Conservation (phyloP, 2,329 filamentous ascomycete species). For the Fusarium clavum region DNA sequence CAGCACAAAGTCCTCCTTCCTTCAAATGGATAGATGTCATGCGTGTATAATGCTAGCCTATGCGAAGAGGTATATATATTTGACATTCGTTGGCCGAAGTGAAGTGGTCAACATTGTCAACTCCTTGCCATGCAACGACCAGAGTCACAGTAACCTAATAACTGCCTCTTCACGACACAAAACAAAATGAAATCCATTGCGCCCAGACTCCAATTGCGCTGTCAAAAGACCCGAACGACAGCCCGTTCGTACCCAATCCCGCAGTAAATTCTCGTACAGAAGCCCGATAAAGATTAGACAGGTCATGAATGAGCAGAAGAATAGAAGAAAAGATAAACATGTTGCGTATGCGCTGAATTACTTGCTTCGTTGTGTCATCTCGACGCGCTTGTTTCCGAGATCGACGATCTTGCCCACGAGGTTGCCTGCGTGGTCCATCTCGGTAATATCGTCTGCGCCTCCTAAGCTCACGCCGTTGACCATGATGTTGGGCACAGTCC, state of each 20-base stretch:
- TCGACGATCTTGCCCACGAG: conserved; percentile 78
- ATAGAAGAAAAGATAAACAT: not conserved
- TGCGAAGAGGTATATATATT: conserved; percentile 15
- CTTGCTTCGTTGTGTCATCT: conserved; percentile 59
- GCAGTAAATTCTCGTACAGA: conserved; percentile 21
- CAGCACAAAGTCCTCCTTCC: not conserved
- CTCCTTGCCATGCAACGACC: not conserved
- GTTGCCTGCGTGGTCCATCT: conserved; percentile 73
- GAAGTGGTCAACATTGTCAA: conserved; percentile 16
- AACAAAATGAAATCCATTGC: conserved; percentile 29
- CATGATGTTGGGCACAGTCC: conserved; percentile 92
- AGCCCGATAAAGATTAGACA: conserved; percentile 22
- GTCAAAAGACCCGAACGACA: conserved; percentile 15
- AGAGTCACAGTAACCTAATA: not conserved
- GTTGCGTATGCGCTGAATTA: not conserved
- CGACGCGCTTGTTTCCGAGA: conserved; percentile 75
- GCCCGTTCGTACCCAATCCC: conserved; percentile 23
- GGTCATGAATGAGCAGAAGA: conserved; percentile 14
- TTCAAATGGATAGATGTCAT: not conserved
- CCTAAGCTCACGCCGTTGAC: conserved; percentile 90
- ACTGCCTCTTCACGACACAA: conserved; percentile 1
- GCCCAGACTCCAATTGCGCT: conserved; percentile 38
- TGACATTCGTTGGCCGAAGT: conserved; percentile 24
- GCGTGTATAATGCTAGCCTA: not conserved
- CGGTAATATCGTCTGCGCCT: conserved; percentile 86